phyloP scores from a whole-genome alignment of 768 basidiomycete genomes.

The Trametes villosa region DNA sequence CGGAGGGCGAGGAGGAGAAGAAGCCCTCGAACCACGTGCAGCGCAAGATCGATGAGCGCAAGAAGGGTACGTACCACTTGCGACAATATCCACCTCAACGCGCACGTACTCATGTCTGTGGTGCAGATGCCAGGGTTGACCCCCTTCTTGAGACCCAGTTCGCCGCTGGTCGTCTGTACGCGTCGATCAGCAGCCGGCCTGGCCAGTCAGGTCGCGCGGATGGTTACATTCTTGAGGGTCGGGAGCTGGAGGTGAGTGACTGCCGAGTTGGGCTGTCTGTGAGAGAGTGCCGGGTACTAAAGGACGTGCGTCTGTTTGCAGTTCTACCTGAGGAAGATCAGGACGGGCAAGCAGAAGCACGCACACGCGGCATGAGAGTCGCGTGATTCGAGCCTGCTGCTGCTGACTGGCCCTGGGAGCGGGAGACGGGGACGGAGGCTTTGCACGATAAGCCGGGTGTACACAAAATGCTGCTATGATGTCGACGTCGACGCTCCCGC shows the following conservation, averaged over 20 bases:
- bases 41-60: constrained; percentile 85
- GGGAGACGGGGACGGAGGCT: constrained; percentile 19
- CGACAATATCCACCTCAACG: background rate
- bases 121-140: constrained; percentile 87
- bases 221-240: constrained; percentile 97
- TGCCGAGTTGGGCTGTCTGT: background rate
- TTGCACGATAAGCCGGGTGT: constrained; percentile 22
- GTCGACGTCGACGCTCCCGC: constrained; percentile 16
- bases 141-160: constrained; percentile 88
- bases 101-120: constrained; percentile 6
- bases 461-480: constrained; percentile 30
- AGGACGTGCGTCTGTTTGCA: constrained; percentile 40
- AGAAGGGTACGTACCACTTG: constrained; percentile 70
- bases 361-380: constrained; percentile 51
- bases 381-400: constrained; percentile 5
- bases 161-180: constrained; percentile 94
- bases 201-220: constrained; percentile 97
- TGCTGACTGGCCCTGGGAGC: constrained; percentile 19
- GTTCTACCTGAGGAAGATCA: constrained; percentile 96
- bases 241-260: constrained; percentile 87
- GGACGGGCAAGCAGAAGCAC: constrained; percentile 95
- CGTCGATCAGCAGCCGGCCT: constrained; percentile 90
- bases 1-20: constrained; percentile 58
- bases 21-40: constrained; percentile 92
- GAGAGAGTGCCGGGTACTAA: constrained; percentile 2